Base-by-base conservation (phyloP, 2,329 filamentous ascomycete genomes). In the Amylocarpus encephaloides region DNA sequence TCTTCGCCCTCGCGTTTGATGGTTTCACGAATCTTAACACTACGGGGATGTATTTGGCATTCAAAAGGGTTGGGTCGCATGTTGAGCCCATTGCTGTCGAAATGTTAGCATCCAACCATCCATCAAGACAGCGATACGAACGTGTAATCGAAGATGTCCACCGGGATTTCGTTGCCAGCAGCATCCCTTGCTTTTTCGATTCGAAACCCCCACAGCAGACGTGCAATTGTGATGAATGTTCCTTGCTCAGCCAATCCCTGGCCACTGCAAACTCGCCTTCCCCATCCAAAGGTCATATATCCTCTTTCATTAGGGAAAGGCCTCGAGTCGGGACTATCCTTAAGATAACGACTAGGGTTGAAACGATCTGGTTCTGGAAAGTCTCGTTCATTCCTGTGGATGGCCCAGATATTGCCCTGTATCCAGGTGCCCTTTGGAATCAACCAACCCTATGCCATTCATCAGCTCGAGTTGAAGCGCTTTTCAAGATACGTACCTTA, bases 221-320 rank as follows among this genome's bases (percentile, higher is more conserved):
- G 39, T 12, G 57, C 53, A 39, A 53, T 48, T 5, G 51, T 51
- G 30, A 59, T 52, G 41, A 56, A 53, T 6, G 53, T 47, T 5
- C 50, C 48, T 32, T 51, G 53, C 19, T 70, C 75, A 2, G 77
- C 78, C 13, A 82, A 62, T 34, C 70, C 68, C 53, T 74, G 71
- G 1, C 76, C 76, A 7, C 71, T 69, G 53, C 76, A 80, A 11
- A 74, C 68, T 16, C 77, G 67, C 12, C 76, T 68, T 1, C 77
- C 77, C 61, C 74, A 80, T 5, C 77, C 76, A 60, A 79, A 76
- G 1, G 49, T 49, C 44, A 72, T 70, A 6, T 73, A 81, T 35
- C 75, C 75, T 56, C 79, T 78, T 62, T 84, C 75, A 64, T 77
- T 82, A 15, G 81, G 80, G 60, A 79, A 74, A 16, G 62, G 65